Base-by-base conservation (phyloP, 2,329 filamentous ascomycete species). In the Fonsecaea multimorphosa region DNA sequence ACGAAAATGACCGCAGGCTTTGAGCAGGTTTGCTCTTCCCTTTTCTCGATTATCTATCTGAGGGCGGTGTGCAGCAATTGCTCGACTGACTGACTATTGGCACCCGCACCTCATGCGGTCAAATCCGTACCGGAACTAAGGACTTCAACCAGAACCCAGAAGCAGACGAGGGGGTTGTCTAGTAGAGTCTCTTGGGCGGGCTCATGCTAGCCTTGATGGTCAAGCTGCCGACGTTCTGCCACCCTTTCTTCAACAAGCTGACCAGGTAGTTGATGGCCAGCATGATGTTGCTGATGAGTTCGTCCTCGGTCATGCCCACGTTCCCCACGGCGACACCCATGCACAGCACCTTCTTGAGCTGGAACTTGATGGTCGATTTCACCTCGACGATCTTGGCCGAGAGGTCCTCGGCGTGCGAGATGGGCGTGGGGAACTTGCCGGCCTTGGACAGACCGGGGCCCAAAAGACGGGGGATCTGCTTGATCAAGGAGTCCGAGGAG, bases 351-450 rank as follows among this genome's bases (percentile, higher is more conserved):
- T 99, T 99, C 92, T 99, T 99, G 79, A 99, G 88, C 89, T 99
- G 93, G 91, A 99, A 99, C 91, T 99, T 99, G 91, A 99, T 98
- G 84, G 95, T 99, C 77, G 92, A 97, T 91, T 97, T 98, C 89
- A 99, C 94, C 83, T 99, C 95, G 85, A 86, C 97, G 87, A 98
- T 92, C 90, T 97, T 97, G 87, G 85, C 88, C 81, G 84, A 86
- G 75, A 99, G 89, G 82, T 98, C 94, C 80, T 99, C 95, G 82
- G 86, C 82, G 91, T 99, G 95, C 73, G 93, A 97, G 84, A 99
- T 91, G 75, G 95, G 95, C 73, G 94, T 97, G 72, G 95, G 95
- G 91, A 99, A 99, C 89, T 99, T 99, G 87, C 95, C 95, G 79
- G 95, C 93, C 93, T 81, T 75, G 69, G 73, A 72, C 72, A 97